Percentiles rank a stretch among this genome's conserved stretches.
Conservation (phyloP, 345 rosid species). For the Euphorbia lathyris region DNA sequence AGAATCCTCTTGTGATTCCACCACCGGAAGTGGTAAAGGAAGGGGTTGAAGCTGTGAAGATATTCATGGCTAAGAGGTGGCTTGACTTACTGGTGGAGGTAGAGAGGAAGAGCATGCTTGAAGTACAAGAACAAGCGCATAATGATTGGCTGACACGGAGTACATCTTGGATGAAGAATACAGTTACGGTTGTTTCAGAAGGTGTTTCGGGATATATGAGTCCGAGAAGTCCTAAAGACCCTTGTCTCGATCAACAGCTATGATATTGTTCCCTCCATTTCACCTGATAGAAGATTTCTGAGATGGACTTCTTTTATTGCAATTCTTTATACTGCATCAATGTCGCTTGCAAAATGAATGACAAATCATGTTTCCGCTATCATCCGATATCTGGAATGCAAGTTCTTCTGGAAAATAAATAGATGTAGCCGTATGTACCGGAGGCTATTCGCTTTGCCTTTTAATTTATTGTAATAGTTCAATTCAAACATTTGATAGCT, state of each 20-base stretch:
- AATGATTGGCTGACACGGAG: constrained; percentile 82
- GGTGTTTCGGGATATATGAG: constrained; percentile 35
- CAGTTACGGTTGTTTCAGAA: constrained; percentile 39
- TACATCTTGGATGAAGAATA: constrained; percentile 64
- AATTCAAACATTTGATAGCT: too few species aligned
- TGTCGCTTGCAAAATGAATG: too few species aligned
- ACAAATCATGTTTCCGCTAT: background rate
- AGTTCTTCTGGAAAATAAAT: background rate
- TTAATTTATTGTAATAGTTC: too few species aligned
- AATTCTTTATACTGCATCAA: background rate
- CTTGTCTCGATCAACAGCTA: constrained; percentile 75
- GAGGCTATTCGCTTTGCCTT: too few species aligned
- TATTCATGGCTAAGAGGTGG: constrained; percentile 78
- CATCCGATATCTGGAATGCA: background rate
- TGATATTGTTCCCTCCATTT: constrained; percentile 24
- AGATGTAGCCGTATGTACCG: background rate
- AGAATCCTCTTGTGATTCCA: constrained; percentile 70
- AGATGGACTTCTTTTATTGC: background rate
- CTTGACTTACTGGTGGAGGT: constrained; percentile 61
- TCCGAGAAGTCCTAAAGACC: constrained; percentile 48
- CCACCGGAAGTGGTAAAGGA: constrained; percentile 55
- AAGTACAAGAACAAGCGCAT: constrained; percentile 45
- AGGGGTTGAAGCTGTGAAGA: constrained; percentile 73
- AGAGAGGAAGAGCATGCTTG: constrained; percentile 49
- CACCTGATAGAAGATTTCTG: background rate